phyloP scores from a whole-genome alignment of 1,284 basidiomycete genomes.

The Cronartium quercuum region DNA sequence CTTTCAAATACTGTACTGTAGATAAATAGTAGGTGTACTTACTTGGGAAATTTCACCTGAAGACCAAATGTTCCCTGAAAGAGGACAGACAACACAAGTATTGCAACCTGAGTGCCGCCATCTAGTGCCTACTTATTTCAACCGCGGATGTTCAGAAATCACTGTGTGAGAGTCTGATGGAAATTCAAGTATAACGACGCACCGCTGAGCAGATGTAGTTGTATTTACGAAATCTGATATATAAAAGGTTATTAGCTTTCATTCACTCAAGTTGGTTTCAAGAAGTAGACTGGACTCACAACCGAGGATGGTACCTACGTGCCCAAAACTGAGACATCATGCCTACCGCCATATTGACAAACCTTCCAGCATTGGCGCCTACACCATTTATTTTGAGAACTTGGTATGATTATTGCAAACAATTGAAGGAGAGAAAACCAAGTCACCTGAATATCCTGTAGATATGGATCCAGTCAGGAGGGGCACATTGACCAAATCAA shows the following conservation, averaged over 20 bases:
- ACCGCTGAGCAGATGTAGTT: conserved; percentile 30
- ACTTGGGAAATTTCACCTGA: conserved; percentile 11
- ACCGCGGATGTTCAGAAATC: not conserved
- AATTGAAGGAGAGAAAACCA: not conserved
- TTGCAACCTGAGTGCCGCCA: conserved; percentile 25
- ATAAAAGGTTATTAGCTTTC: not conserved
- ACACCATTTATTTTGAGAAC: not conserved
- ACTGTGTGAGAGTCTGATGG: not conserved
- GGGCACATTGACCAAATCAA: conserved; percentile 24
- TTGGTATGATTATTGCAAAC: not conserved
- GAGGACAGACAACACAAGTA: conserved; percentile 9
- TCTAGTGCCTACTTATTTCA: conserved; percentile 4
- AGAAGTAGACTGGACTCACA: not conserved
- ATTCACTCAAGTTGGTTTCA: not conserved
- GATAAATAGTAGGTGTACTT: not conserved
- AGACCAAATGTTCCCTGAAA: conserved; percentile 20
- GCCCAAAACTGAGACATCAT: conserved; percentile 16
- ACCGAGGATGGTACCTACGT: conserved; percentile 5
- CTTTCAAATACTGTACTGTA: too few species aligned
- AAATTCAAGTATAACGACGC: not conserved
- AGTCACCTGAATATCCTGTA: conserved; percentile 5
- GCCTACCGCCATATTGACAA: conserved; percentile 2
- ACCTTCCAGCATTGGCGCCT: conserved; percentile 10
- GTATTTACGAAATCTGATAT: conserved; percentile 21
- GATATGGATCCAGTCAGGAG: conserved; percentile 8